These are phyloP conservation scores for Colletotrichum destructivum DNA, from an alignment of 2,329 filamentous ascomycete species.

Conservation along the genomic window DNA sequence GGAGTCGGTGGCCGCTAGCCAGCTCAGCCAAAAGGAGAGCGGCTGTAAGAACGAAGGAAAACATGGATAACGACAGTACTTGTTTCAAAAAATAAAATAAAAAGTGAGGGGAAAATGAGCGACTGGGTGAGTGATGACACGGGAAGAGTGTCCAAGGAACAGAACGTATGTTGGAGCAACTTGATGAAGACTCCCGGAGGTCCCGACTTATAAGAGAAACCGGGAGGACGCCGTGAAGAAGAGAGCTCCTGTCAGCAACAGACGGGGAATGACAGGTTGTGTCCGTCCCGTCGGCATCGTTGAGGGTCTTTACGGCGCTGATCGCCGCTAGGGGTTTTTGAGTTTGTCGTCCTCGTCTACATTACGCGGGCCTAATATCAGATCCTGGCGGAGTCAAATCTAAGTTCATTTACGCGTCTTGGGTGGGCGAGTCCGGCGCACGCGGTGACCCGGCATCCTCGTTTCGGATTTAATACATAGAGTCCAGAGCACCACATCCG, in stretches of 20 bases:
- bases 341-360: not conserved
- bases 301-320: not conserved
- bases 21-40: not conserved
- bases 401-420: not conserved
- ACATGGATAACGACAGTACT: not conserved
- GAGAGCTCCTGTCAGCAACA: no score
- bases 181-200: not conserved
- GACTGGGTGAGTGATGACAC: no score
- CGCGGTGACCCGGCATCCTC: not conserved
- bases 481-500: no score
- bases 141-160: not conserved
- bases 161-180: no score
- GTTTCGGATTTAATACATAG: not conserved
- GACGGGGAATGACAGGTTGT: not conserved
- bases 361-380: not conserved
- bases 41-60: not conserved
- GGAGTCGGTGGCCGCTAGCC: not conserved
- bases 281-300: no score
- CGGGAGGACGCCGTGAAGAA: no score
- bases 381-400: slow-evolving; percentile 5
- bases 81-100: no score
- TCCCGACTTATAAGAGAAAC: no score
- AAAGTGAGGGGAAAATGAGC: no score
- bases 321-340: not conserved
- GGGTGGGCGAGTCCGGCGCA: not conserved